Evolutionary conservation across 768 basidiomycete species (phyloP).

Genomic region (Hericium rajendrae): DNA sequence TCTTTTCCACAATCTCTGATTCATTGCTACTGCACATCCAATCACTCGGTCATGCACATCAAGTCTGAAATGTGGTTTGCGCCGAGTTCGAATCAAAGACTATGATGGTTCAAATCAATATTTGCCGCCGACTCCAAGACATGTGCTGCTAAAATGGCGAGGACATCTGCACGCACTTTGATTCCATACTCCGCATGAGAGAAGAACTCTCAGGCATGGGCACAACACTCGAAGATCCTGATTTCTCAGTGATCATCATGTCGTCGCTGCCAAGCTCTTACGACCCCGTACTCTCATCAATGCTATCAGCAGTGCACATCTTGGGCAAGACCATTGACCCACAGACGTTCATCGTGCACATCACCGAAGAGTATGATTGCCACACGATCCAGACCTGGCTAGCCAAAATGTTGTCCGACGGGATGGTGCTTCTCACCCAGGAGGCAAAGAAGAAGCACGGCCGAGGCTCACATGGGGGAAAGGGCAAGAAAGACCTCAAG

Average conservation of each 20-base stretch:
- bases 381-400: not conserved
- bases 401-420: not conserved
- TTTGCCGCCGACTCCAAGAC: slow-evolving; percentile 19
- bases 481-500: too few species aligned
- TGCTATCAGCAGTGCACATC: slow-evolving; percentile 18
- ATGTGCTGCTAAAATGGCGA: slow-evolving; percentile 22
- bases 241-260: slow-evolving; percentile 26
- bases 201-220: slow-evolving; percentile 27
- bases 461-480: too few species aligned
- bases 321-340: slow-evolving; percentile 14
- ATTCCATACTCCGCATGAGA: slow-evolving; percentile 19
- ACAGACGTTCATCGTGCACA: slow-evolving; percentile 12
- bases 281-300: slow-evolving; percentile 22
- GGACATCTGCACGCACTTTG: slow-evolving; percentile 24
- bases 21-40: not conserved
- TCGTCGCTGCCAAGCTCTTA: slow-evolving; percentile 27
- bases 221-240: slow-evolving; percentile 19
- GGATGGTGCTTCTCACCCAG: too few species aligned
- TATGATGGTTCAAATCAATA: slow-evolving; percentile 21
- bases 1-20: not conserved
- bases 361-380: slow-evolving; percentile 18
- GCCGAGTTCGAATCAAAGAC: slow-evolving; percentile 20
- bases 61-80: slow-evolving; percentile 21
- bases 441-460: too few species aligned
- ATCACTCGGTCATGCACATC: not conserved